Evolutionary conservation across 2,329 filamentous ascomycete genomes (phyloP), one percentile per base, ranked within the genome.

Genomic region (Grosmannia serpens): DNA sequence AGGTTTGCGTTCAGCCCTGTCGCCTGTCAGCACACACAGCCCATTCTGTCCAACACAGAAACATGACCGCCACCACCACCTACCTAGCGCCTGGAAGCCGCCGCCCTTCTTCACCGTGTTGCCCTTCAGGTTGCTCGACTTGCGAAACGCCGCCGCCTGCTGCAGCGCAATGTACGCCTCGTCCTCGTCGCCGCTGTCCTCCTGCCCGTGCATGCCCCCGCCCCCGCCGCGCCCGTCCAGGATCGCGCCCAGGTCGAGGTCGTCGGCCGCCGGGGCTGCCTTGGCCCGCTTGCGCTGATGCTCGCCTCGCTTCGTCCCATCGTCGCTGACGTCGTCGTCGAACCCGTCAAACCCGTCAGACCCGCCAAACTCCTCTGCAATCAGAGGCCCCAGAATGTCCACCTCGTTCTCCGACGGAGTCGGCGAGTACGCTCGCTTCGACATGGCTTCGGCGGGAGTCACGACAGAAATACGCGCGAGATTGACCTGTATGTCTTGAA

Each of bases 81-180:
- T 73, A 85, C 83, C 88, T 91, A 99, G 96, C 53, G 89, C 87
- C 71, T 99, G 94, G 69, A 99, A 99, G 56, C 92, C 94, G 67
- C 94, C 94, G 44, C 91, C 89, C 73, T 97, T 99, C 77, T 96
- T 96, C 35, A 89, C 88, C 3, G 86, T 87, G 62, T 88, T 88
- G 24, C 89, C 89, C 71, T 92, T 94, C 9, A 94, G 66, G 68
- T 91, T 94, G 11, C 87, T 81, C 1, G 83, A 77, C 69, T 96
- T 97, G 62, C 92, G 80, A 69, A 96, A 96, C 5, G 88, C 89
- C 20, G 90, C 89, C 4, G 89, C 87, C 70, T 96, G 91, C 66
- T 88, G 83, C 44, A 89, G 82, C 11, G 91, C 90, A 71, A 99
- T 99, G 68, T 96, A 97, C 0, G 87, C 87, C 68, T 88, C 91